Percentiles rank a stretch among this genome's conserved stretches.
These are phyloP conservation scores for Mycena indigotica DNA, from an alignment of 768 basidiomycete species.

Conservation along the genomic window DNA sequence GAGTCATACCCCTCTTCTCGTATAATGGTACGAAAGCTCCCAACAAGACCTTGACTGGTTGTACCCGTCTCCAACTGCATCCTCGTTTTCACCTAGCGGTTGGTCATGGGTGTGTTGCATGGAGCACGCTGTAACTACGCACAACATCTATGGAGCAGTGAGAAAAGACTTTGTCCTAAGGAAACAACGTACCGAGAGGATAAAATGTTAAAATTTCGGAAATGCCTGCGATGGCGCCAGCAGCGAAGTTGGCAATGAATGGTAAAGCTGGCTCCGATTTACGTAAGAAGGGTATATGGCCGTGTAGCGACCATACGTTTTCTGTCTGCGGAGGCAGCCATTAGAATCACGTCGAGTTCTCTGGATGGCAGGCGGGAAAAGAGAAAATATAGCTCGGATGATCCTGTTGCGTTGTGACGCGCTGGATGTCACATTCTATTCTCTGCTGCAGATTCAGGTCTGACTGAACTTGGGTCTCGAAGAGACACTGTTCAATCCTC, in stretches of 20 bases:
- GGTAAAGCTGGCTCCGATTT: slow-evolving; percentile 79
- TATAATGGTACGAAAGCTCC: slow-evolving; percentile 81
- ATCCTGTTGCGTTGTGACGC: too few relatives aligned
- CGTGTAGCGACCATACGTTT: not conserved
- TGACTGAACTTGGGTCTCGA: too few relatives aligned
- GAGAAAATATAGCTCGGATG: too few relatives aligned
- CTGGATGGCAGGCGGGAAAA: not conserved
- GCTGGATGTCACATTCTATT: too few relatives aligned
- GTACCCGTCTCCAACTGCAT: slow-evolving; percentile 96
- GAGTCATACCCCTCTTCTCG: slow-evolving; percentile 82
- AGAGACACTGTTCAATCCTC: too few relatives aligned
- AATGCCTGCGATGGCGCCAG: slow-evolving; percentile 95
- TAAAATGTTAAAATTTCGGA: slow-evolving; percentile 85
- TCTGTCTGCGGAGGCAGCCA: not conserved
- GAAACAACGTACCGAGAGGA: slow-evolving; percentile 69
- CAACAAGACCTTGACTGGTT: slow-evolving; percentile 72
- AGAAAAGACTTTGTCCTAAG: not conserved
- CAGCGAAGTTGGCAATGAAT: slow-evolving; percentile 87
- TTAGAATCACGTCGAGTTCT: too few relatives aligned
- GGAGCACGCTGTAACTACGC: slow-evolving; percentile 37
- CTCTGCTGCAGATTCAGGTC: too few relatives aligned
- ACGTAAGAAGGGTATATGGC: too few relatives aligned
- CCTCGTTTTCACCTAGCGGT: slow-evolving; percentile 86
- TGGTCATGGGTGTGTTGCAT: not conserved
- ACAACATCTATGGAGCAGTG: slow-evolving; percentile 71